These are phyloP conservation scores for Moniliophthora roreri DNA, from an alignment of 1,284 basidiomycete genomes.

Conservation along the genomic window DNA sequence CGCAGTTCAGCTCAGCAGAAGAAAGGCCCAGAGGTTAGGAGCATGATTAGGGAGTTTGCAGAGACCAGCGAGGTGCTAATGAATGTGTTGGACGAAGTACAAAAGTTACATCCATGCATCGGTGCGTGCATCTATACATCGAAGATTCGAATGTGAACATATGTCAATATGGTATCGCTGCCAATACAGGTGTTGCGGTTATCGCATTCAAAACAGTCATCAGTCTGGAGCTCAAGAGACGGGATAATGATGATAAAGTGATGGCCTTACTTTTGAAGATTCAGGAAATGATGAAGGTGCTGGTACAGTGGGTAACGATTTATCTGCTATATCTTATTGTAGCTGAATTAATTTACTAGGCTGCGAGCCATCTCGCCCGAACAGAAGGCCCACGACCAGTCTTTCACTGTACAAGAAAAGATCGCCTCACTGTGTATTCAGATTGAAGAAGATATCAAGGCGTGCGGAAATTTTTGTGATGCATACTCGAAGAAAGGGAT, in stretches of 20 bases:
- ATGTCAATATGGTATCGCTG: background rate
- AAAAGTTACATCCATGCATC: constrained; percentile 25
- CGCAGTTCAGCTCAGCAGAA: background rate
- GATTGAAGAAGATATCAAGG: constrained; percentile 20
- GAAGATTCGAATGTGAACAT: background rate
- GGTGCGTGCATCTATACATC: background rate
- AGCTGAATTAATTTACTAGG: constrained; percentile 2
- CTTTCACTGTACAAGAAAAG: constrained; percentile 16
- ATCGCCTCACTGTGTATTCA: constrained; percentile 15
- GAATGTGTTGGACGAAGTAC: constrained; percentile 28
- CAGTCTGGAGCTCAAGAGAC: constrained; percentile 27
- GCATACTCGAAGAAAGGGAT: constrained; percentile 22
- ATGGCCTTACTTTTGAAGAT: constrained; percentile 25
- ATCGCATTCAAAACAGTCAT: constrained; percentile 31
- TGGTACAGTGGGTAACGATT: constrained; percentile 21
- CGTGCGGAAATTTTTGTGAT: constrained; percentile 23
- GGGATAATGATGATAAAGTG: constrained; percentile 28
- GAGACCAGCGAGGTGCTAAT: constrained; percentile 26
- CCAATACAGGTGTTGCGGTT: constrained; percentile 21
- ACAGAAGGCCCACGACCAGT: constrained; percentile 7
- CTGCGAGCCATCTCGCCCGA: constrained; percentile 14
- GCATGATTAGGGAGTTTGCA: constrained; percentile 22
- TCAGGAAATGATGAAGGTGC: constrained; percentile 28
- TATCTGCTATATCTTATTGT: background rate
- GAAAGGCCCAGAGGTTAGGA: background rate